Evolutionary conservation across 176 grass and related monocot species (phyloP).

Genomic region (Phyllostachys edulis): DNA sequence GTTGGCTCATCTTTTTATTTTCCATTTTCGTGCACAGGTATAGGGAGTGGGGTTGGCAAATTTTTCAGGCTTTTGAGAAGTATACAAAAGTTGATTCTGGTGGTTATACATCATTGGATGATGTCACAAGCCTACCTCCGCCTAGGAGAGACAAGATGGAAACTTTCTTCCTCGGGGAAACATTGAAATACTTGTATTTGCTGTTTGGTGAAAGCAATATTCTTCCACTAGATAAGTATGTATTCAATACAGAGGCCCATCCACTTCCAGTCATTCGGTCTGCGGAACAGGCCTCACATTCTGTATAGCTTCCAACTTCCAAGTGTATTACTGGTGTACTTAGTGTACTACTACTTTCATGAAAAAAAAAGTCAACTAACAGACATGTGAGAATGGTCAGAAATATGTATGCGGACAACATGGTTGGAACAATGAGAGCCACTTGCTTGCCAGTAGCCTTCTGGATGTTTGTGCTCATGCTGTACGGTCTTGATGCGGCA

Average conservation of each 20-base stretch:
- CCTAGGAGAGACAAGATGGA: conserved; percentile 96
- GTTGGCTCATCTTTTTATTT: conserved; percentile 15
- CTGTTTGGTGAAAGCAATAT: conserved; percentile 81
- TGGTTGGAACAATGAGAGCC: conserved; percentile 18
- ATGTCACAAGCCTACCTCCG: conserved; percentile 85
- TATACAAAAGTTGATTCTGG: conserved; percentile 92
- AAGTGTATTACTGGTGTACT: conserved; percentile 27
- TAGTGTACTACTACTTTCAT: conserved; percentile 12
- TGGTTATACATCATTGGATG: conserved; percentile 86
- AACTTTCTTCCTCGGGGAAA: conserved; percentile 88
- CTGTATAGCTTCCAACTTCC: conserved; percentile 40
- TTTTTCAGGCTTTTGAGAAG: conserved; percentile 92
- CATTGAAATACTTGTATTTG: conserved; percentile 95
- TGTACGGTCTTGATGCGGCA: conserved; percentile 13
- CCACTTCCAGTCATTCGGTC: conserved; percentile 69
- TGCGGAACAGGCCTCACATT: conserved; percentile 33
- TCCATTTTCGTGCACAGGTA: conserved; percentile 59
- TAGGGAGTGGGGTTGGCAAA: conserved; percentile 97
- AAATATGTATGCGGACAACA: conserved; percentile 24
- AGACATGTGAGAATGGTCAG: conserved; percentile 2
- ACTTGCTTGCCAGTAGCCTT: conserved; percentile 19
- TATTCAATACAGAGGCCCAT: conserved; percentile 96
- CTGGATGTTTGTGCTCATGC: not conserved
- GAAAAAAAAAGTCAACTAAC: conserved; percentile 26
- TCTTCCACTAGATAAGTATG: conserved; percentile 83